Evolutionary conservation across 2,329 filamentous ascomycete genomes (phyloP), one percentile per base, ranked within the genome.

Genomic region (Diplocarpon rosae): DNA sequence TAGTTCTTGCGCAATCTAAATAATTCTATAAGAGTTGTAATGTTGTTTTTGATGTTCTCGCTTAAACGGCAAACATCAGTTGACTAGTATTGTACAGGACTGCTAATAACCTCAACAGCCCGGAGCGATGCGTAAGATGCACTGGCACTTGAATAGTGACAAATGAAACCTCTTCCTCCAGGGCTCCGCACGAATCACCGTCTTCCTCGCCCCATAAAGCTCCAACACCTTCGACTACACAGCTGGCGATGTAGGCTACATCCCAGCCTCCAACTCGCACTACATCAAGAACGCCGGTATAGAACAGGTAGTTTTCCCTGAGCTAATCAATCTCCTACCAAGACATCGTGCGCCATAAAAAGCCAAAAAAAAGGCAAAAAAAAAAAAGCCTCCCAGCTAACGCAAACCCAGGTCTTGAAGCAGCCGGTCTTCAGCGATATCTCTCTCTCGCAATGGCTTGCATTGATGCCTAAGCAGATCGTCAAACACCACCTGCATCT

Each of bases 111-210:
- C 20, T 3, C 20, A 24, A 7, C 20, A 81, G 52, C 82, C 83
- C 11, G 50, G 52, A 5, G 52, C 46, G 5, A 46, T 52, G n/a
- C 43, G 50, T 17, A 48, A 54, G 39, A 85, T 0, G 75, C 73
- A 0, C 64, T 79, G 1, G 71, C 30, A 41, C 24, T 28, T 41
- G 12, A 41, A 15, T 5, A 41, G 39, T 8, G 75, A 79, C 56
- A 76, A 80, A 59, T 80, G 76, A 76, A 69, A 68, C 40, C 79
- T 73, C 60, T 77, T 80, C 63, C 61, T 79, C 7, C 59, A 68
- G 43, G 76, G 76, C 0, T 67, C 68, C 10, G 76, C 69, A 0
- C 69, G 76, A 9, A 66, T 77, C 31, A 78, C 74, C 1, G 66
- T 78, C 20, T 79, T 71, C 61, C 54, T 63, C 16, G 75, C 74